phyloP scores from a whole-genome alignment of 306 rosid species.

The Rosa lucieae region DNA sequence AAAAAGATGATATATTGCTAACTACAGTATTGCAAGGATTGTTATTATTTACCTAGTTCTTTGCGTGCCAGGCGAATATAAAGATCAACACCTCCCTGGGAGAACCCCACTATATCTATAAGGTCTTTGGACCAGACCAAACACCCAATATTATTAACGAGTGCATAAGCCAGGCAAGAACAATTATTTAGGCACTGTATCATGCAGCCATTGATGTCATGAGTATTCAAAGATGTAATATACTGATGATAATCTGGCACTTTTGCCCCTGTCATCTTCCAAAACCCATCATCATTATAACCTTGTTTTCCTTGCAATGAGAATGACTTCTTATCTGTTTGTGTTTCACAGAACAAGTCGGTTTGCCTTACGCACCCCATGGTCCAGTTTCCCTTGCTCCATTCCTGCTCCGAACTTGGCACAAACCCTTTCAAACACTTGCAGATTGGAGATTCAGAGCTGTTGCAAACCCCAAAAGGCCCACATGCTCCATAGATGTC shows the following conservation, averaged over 20 bases:
- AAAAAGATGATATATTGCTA: no score
- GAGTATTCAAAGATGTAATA: not conserved
- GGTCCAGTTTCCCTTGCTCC: no score
- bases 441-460: no score
- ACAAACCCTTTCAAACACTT: no score
- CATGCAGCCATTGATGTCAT: constrained; percentile 8
- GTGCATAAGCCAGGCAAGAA: constrained; percentile 31
- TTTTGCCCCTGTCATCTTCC: not conserved
- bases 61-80: constrained; percentile 23
- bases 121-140: constrained; percentile 26
- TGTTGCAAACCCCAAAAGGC: no score
- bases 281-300: not conserved
- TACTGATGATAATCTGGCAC: constrained; percentile 24
- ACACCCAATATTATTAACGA: constrained; percentile 16
- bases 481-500: no score
- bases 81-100: constrained; percentile 1
- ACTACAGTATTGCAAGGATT: no score
- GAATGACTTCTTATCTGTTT: not conserved
- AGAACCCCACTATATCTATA: constrained; percentile 9
- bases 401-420: no score
- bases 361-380: no score
- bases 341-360: not conserved
- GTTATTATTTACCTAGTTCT: constrained; percentile 34
- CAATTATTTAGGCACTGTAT: constrained; percentile 31
- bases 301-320: not conserved